Evolutionary conservation across 495 filamentous ascomycete genomes (phyloP).

Genomic region (Penicillium cinerascens): DNA sequence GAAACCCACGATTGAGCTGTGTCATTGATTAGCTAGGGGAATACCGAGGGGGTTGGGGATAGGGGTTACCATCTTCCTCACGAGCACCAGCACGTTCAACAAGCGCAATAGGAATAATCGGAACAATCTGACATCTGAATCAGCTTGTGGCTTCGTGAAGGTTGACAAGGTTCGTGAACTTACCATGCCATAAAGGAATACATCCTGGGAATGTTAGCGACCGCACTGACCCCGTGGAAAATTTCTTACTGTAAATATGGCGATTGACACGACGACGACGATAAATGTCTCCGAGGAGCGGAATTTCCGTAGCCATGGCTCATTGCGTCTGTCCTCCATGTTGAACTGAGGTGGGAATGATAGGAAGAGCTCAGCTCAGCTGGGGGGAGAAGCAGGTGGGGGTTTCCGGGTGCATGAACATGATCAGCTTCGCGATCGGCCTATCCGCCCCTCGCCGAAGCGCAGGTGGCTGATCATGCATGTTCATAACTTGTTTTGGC

Average conservation of each 20-base stretch:
- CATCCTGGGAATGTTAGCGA: slow-evolving; percentile 44
- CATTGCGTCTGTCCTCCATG: neutral
- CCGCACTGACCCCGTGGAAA: neutral
- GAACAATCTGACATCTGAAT: slow-evolving; percentile 52
- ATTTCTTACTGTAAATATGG: slow-evolving; percentile 47
- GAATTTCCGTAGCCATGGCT: slow-evolving; percentile 23
- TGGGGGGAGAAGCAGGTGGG: neutral
- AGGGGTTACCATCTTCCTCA: slow-evolving; percentile 50
- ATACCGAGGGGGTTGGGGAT: slow-evolving; percentile 3
- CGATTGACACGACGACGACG: slow-evolving; percentile 47
- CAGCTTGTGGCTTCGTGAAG: neutral
- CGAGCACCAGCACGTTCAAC: slow-evolving; percentile 53
- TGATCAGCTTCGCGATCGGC: neutral
- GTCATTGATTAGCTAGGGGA: slow-evolving; percentile 12
- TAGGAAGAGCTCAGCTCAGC: neutral
- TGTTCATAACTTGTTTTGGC: neutral
- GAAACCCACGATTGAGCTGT: slow-evolving; percentile 70
- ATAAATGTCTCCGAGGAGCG: slow-evolving; percentile 43
- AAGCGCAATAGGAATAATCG: slow-evolving; percentile 73
- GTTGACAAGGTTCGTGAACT: slow-evolving; percentile 1
- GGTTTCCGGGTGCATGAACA: neutral
- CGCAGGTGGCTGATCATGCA: neutral
- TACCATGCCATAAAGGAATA: slow-evolving; percentile 73
- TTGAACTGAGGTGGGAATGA: neutral
- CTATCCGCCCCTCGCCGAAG: neutral